Base-by-base conservation (phyloP, 192 early-diverging fungal species). In the Entomortierella beljakovae region DNA sequence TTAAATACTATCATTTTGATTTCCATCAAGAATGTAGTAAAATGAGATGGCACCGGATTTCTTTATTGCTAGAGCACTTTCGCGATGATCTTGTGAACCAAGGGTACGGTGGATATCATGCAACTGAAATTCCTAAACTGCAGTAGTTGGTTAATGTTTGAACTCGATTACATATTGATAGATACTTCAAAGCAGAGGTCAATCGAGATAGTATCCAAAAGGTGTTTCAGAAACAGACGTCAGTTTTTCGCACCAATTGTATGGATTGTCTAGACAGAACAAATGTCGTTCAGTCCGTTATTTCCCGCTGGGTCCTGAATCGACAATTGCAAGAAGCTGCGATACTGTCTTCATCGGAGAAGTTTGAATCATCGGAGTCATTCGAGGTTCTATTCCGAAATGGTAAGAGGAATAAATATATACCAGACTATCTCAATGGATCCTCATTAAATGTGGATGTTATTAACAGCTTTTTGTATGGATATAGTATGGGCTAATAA, bases 181-280 rank as follows among this genome's bases (percentile, higher is more conserved):
- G 91, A 11, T 94, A 90, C 69, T 90, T 84, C 35, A 68, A 84
- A 37, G 55, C 68, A 2, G 84, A 90, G 55, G 38, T 54, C n/a
- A 61, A 55, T 31, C 61, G 64, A 13, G 49, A 76, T 35, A 52
- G 22, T 0, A 55, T 51, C 9, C 65, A 81, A 15, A 52, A 64
- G 43, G 64, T 85, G 15, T 64, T 73, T 23, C 80, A 82, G 13
- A 70, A 42, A 20, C 97, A 99, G 64, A 80, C 81, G 6, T 95
- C 94, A 13, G 93, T 98, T 11, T 83, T 95, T 22, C 91, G 98
- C 57, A 93, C 97, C 6, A 99, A 99, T 83, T 99, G 98, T 76
- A 98, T 99, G 93, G 98, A 99, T 84, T 99, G 98, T 71, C 83
- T 99, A 31, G 98, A 99, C 70, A 91, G 98, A 67, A 99, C 98